Conservation (phyloP, 352 stramenopile genomes). For the Globisporangium paroecandrum region DNA sequence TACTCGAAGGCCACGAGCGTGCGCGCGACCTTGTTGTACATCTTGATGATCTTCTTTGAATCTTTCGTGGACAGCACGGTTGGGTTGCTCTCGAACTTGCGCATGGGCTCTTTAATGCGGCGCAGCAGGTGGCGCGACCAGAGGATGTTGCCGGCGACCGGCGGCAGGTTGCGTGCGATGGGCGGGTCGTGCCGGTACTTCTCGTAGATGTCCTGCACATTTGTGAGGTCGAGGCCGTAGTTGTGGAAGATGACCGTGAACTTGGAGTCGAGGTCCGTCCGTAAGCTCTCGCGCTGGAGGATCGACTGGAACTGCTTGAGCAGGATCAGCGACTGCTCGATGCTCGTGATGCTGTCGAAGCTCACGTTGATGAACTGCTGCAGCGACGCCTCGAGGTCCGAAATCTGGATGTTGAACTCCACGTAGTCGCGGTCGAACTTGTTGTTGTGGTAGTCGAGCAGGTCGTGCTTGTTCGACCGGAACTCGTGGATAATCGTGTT, state of each 20-base stretch:
- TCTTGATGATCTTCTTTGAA: constrained; percentile 89
- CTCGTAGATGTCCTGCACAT: constrained; percentile 87
- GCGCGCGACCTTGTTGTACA: constrained; percentile 87
- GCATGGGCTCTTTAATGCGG: constrained; percentile 88
- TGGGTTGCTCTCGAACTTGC: constrained; percentile 82
- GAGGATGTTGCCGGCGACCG: constrained; percentile 83
- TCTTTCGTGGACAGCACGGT: constrained; percentile 85
- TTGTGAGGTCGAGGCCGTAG: constrained; percentile 83
- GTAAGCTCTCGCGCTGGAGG: constrained; percentile 80
- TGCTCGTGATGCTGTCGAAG: constrained; percentile 88
- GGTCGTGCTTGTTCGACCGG: constrained; percentile 71
- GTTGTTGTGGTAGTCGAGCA: constrained; percentile 88
- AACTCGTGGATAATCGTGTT: constrained; percentile 83
- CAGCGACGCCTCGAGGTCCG: constrained; percentile 80
- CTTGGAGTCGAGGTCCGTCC: constrained; percentile 83
- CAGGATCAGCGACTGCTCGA: constrained; percentile 80
- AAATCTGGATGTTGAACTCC: constrained; percentile 92
- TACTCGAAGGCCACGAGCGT: constrained; percentile 90
- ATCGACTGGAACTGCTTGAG: constrained; percentile 89
- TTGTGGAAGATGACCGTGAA: constrained; percentile 92
- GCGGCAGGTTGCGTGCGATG: constrained; percentile 74
- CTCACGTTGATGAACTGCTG: constrained; percentile 91
- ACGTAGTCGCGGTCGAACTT: constrained; percentile 94
- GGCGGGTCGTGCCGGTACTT: constrained; percentile 81
- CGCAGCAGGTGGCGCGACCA: constrained; percentile 82